A percentile compares a stretch with the other conserved stretches of the same genome.
phyloP scores from a whole-genome alignment of 495 filamentous ascomycete species.

The Penicillium psychrofluorescens region DNA sequence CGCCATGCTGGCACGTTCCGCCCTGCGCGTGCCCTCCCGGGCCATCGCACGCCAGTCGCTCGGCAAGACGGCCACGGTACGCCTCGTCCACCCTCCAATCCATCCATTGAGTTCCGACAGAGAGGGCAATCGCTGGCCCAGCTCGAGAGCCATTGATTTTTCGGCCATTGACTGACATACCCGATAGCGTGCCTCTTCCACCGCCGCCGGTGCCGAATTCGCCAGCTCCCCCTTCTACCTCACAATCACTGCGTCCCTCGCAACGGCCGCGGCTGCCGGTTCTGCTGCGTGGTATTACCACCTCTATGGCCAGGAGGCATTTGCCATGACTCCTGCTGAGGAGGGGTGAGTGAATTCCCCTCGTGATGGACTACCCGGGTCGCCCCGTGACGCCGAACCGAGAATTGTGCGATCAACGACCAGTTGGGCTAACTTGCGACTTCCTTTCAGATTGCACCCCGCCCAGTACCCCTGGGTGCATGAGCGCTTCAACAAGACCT shows the following conservation, averaged over 20 bases:
- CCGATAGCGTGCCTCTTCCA: conserved; percentile 38
- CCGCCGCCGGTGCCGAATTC: conserved; percentile 40
- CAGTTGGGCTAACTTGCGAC: conserved; percentile 6
- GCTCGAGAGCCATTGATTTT: too few relatives aligned
- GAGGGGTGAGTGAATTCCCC: conserved; percentile 73
- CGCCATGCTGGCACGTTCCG: conserved; percentile 80
- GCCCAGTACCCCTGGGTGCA: conserved; percentile 96
- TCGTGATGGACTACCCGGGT: conserved; percentile 1
- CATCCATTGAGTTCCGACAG: conserved; percentile 23
- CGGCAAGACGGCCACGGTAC: conserved; percentile 45
- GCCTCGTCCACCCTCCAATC: conserved; percentile 16
- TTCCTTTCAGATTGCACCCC: conserved; percentile 66
- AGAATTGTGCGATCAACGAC: conserved; percentile 15
- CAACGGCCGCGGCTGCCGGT: conserved; percentile 77
- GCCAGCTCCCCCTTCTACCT: conserved; percentile 48
- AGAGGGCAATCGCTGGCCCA: conserved; percentile 22
- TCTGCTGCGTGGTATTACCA: conserved; percentile 93
- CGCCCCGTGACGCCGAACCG: conserved; percentile 22
- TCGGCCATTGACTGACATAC: conserved; percentile 17
- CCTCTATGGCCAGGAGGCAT: conserved; percentile 78
- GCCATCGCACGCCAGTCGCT: conserved; percentile 52
- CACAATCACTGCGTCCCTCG: conserved; percentile 73
- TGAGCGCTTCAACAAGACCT: conserved; percentile 81
- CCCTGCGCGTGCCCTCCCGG: conserved; percentile 71
- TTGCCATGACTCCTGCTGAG: conserved; percentile 88